These are phyloP conservation scores for Pythium dissotocum DNA, from an alignment of 352 stramenopile genomes.

Conservation along the genomic window DNA sequence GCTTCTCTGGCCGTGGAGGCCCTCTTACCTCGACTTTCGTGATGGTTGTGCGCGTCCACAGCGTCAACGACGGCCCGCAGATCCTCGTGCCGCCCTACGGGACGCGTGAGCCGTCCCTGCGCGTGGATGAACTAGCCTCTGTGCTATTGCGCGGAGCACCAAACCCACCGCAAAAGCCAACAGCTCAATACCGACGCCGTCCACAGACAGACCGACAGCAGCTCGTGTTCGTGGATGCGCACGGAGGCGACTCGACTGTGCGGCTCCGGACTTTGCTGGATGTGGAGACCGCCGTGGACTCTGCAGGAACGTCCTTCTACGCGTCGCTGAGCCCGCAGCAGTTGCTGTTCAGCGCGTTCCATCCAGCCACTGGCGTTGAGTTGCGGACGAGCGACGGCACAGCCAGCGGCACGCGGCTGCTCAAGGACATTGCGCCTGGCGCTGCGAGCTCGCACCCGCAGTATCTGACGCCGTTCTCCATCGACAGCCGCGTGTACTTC, in stretches of 20 bases:
- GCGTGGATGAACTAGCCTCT: constrained; percentile 40
- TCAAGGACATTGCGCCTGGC: constrained; percentile 69
- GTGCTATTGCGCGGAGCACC: constrained; percentile 47
- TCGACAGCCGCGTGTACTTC: constrained; percentile 79
- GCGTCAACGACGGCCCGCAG: constrained; percentile 40
- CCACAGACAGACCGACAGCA: constrained; percentile 7
- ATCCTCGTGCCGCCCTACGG: constrained; percentile 45
- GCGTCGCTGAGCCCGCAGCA: constrained; percentile 14
- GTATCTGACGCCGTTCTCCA: constrained; percentile 52
- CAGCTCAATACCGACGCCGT: background rate
- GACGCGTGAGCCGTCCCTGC: constrained; percentile 32
- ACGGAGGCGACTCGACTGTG: constrained; percentile 1
- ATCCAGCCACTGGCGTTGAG: constrained; percentile 39
- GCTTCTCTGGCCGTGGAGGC: constrained; percentile 16
- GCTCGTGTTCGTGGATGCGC: constrained; percentile 29
- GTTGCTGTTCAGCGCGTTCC: constrained; percentile 39
- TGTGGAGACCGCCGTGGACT: background rate
- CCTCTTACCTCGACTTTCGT: constrained; percentile 33
- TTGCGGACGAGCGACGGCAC: constrained; percentile 84
- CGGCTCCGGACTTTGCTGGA: constrained; percentile 15
- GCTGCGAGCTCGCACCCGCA: constrained; percentile 30
- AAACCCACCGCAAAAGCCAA: background rate
- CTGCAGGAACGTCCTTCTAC: constrained; percentile 2
- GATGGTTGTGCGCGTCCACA: constrained; percentile 38
- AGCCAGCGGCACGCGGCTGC: constrained; percentile 48